Base-by-base conservation (phyloP, 805 yeast genomes). In the Spathaspora sp. region DNA sequence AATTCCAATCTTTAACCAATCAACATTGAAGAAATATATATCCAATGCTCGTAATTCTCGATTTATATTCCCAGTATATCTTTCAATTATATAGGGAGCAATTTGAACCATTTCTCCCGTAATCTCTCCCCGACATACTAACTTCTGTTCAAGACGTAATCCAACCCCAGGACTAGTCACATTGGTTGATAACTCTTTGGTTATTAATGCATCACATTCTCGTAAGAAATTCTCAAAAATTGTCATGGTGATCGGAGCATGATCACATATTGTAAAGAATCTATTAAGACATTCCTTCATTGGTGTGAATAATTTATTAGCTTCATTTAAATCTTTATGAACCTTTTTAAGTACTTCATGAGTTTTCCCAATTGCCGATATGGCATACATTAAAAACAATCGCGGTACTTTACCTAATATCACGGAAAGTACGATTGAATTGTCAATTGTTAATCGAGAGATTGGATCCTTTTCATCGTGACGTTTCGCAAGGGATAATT, bases 391-490 rank as follows among this genome's bases (percentile, higher is more conserved):
- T 56, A 87, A 71, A 53, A 87, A 76, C 1, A 86, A 76, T 50
- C 94, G 68, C 3, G 92, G 88, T 49, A 87, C 84, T 62, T 86
- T 86, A 45, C 88, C 81, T 53, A 87, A 70, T 48, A 87, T 62
- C 5, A 87, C 67, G 1, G 90, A 85, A 12, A 83, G 63, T 0
- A 77, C 85, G 16, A 85, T 63, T 1, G 81, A 74, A 54, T 68
- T 72, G 31, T 60, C 53, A 16, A 64, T 50, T 9, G 58, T 59
- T 17, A 74, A 55, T 11, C 53, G 57, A 6, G 26, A 23, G 6
- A 4, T 23, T 50, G 64, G 58, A 32, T 55, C 53, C 2, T 52
- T 43, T 7, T 60, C 55, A 8, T 52, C 52, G 44, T 60, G 51
- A 20, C 55, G 48, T 61, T 64, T 55, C 52, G 63, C 48, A 50